Percentiles rank a stretch among this genome's conserved stretches.
Conservation (phyloP, 768 basidiomycete genomes). For the Termitomyces sp. region DNA sequence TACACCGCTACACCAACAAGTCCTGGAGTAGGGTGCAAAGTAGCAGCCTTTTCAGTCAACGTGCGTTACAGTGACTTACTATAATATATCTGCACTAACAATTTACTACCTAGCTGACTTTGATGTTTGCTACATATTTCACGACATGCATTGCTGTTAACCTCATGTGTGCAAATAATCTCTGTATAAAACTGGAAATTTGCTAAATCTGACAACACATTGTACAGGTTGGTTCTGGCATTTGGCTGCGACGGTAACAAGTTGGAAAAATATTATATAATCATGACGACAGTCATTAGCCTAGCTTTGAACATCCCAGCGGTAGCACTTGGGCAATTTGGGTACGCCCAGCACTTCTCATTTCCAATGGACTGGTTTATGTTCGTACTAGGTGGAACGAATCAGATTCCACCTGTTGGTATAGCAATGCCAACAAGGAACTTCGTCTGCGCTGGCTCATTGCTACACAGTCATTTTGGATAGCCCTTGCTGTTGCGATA, state of each 20-base stretch:
- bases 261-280: constrained; percentile 22
- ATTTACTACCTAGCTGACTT: constrained; percentile 8
- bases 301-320: constrained; percentile 9
- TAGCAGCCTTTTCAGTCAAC: constrained; percentile 18
- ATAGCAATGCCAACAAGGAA: constrained; percentile 9
- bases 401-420: constrained; percentile 17
- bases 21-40: constrained; percentile 9
- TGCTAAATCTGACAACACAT: too few relatives aligned
- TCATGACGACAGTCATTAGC: constrained; percentile 12
- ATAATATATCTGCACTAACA: neutral
- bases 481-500: constrained; percentile 13
- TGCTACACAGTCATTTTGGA: constrained; percentile 21
- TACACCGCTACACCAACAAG: constrained; percentile 8
- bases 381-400: constrained; percentile 11
- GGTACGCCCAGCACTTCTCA: constrained; percentile 8
- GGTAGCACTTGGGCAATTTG: constrained; percentile 17
- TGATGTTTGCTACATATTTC: constrained; percentile 18
- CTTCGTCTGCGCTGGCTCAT: constrained; percentile 17
- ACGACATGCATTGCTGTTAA: constrained; percentile 21
- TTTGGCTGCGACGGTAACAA: constrained; percentile 18
- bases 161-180: constrained; percentile 19
- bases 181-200: too few relatives aligned
- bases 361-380: neutral
- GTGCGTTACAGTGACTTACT: constrained; percentile 2
- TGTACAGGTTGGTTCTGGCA: constrained; percentile 19